phyloP scores from a whole-genome alignment of 1,284 basidiomycete species.

The Cronartium quercuum region DNA sequence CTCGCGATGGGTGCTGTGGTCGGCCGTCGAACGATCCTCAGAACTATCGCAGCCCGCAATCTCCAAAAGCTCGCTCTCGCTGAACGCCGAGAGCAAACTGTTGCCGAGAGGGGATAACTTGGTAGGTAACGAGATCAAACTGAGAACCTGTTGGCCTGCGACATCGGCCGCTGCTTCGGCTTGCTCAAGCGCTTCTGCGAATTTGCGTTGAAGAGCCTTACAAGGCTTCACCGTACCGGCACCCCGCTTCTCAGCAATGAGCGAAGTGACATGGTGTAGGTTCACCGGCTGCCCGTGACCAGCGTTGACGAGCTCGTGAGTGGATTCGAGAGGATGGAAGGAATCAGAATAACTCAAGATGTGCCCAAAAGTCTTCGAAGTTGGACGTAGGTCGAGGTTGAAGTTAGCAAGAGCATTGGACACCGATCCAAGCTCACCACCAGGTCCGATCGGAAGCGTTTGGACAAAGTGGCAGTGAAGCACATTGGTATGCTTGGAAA shows the following conservation, averaged over 20 bases:
- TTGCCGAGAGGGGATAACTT: neutral
- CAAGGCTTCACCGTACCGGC: neutral
- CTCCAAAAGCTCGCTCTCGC: slow-evolving; percentile 13
- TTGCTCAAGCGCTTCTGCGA: slow-evolving; percentile 1
- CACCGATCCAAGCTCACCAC: slow-evolving; percentile 48
- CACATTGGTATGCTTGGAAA: slow-evolving; percentile 42
- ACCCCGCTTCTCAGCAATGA: neutral
- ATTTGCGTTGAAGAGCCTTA: slow-evolving; percentile 2
- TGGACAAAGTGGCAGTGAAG: slow-evolving; percentile 53
- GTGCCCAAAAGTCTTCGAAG: slow-evolving; percentile 4
- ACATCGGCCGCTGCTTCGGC: neutral
- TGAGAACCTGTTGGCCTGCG: slow-evolving; percentile 9
- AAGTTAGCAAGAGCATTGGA: slow-evolving; percentile 80
- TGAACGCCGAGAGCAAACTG: slow-evolving; percentile 5
- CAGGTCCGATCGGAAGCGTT: slow-evolving; percentile 52
- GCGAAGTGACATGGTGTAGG: neutral
- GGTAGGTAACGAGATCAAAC: slow-evolving; percentile 19
- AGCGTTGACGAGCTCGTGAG: neutral
- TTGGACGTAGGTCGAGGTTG: slow-evolving; percentile 61
- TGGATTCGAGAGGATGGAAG: slow-evolving; percentile 7
- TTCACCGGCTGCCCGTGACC: neutral
- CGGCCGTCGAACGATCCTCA: neutral
- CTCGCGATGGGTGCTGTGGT: neutral
- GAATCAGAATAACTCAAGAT: slow-evolving; percentile 25
- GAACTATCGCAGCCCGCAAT: slow-evolving; percentile 17